Evolutionary conservation across 108 stramenopile species (phyloP).

Genomic region (Fragilaria radians): DNA sequence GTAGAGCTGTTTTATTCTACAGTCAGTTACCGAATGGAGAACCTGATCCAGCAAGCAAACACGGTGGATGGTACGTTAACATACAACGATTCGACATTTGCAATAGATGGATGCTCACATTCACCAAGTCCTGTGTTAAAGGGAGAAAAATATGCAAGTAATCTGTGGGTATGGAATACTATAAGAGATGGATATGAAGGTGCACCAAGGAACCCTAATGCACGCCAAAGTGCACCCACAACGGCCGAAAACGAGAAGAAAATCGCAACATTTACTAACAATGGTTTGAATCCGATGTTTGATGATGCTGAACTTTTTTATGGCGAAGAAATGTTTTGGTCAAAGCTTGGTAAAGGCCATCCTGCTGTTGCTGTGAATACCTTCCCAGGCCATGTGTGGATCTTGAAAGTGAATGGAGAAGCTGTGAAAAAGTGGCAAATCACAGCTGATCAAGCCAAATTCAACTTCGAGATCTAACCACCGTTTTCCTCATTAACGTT

Average conservation of each 20-base stretch:
- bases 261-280: conserved; percentile 50
- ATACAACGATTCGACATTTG: too few relatives aligned
- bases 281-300: conserved; percentile 37
- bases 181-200: conserved; percentile 25
- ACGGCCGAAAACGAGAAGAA: background rate
- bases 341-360: conserved; percentile 51
- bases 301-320: conserved; percentile 51
- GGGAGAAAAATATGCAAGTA: conserved; percentile 71
- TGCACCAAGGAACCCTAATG: conserved; percentile 16
- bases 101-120: too few relatives aligned
- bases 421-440: conserved; percentile 44
- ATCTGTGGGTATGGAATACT: conserved; percentile 63
- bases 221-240: background rate
- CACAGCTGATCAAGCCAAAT: background rate
- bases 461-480: background rate
- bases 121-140: conserved; percentile 40
- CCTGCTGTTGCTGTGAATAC: conserved; percentile 57
- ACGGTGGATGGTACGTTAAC: conserved; percentile 80
- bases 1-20: conserved; percentile 84
- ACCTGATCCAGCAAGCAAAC: conserved; percentile 50
- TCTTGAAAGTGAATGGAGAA: conserved; percentile 57
- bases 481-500: background rate
- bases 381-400: conserved; percentile 71
- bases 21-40: conserved; percentile 75
- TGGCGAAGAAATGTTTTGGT: conserved; percentile 69